Evolutionary conservation across 2,329 filamentous ascomycete genomes (phyloP).

Genomic region (Neonectria magnoliae): DNA sequence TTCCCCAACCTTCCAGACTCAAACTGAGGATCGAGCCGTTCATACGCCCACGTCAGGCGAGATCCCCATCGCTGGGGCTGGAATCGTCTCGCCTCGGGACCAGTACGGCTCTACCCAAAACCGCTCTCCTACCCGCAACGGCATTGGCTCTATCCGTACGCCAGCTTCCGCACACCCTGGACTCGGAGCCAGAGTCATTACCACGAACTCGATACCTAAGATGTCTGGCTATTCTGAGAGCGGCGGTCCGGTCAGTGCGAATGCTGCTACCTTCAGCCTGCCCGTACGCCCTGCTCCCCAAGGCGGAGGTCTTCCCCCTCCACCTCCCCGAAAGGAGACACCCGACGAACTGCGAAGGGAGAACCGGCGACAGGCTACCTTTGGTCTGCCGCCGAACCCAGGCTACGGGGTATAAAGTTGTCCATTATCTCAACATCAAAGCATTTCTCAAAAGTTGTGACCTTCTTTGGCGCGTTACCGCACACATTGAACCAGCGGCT

Average conservation of each 20-base stretch:
- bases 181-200: slow-evolving; percentile 61
- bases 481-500: slow-evolving; percentile 34
- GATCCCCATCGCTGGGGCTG: slow-evolving; percentile 71
- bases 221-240: slow-evolving; percentile 52
- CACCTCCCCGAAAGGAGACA: slow-evolving; percentile 67
- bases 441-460: slow-evolving; percentile 27
- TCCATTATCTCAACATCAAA: slow-evolving; percentile 11
- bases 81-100: slow-evolving; percentile 65
- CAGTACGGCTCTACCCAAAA: slow-evolving; percentile 55
- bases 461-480: slow-evolving; percentile 25
- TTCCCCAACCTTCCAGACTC: slow-evolving; percentile 60
- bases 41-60: slow-evolving; percentile 77
- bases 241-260: slow-evolving; percentile 54
- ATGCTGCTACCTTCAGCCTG: slow-evolving; percentile 66
- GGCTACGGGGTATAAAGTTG: slow-evolving; percentile 47
- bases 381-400: slow-evolving; percentile 59
- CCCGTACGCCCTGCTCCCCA: slow-evolving; percentile 72
- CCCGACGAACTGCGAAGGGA: slow-evolving; percentile 64
- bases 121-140: slow-evolving; percentile 64
- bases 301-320: slow-evolving; percentile 67
- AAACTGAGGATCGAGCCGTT: slow-evolving; percentile 56
- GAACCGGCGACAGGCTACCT: slow-evolving; percentile 63
- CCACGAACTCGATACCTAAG: slow-evolving; percentile 64
- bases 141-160: slow-evolving; percentile 57
- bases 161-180: slow-evolving; percentile 57